Evolutionary conservation across 2,329 filamentous ascomycete species (phyloP).

Genomic region (Bipolaris cookei): DNA sequence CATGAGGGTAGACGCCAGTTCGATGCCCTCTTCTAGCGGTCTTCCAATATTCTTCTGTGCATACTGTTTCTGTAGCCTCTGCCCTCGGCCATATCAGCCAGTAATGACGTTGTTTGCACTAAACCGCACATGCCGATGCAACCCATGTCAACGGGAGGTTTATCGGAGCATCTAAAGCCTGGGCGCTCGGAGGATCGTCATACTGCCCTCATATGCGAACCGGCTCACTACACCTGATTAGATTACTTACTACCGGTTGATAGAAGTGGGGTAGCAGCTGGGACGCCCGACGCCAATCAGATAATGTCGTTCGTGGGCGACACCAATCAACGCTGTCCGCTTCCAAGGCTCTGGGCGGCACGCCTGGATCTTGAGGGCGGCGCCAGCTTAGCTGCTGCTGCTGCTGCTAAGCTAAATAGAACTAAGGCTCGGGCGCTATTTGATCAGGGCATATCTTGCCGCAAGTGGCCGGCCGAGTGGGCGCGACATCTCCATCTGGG

Average conservation of each 20-base stretch:
- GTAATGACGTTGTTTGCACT: constrained; percentile 7
- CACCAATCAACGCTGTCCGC: background rate
- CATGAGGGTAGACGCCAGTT: constrained; percentile 4
- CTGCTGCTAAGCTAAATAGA: background rate
- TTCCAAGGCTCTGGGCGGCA: constrained; percentile 3
- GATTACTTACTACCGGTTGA: too few relatives aligned
- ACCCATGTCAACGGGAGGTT: constrained; percentile 16
- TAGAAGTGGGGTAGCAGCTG: too few relatives aligned
- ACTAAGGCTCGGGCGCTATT: constrained; percentile 1
- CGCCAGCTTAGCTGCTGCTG: constrained; percentile 1
- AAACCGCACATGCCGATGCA: background rate
- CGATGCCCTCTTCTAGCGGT: constrained; percentile 28
- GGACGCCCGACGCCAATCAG: too few relatives aligned
- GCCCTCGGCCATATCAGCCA: background rate
- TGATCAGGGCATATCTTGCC: background rate
- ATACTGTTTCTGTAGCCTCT: constrained; percentile 2
- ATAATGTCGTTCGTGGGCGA: too few relatives aligned
- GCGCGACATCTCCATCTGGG: background rate
- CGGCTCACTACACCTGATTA: too few relatives aligned
- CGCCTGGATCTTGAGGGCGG: background rate
- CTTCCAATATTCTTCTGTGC: constrained; percentile 35
- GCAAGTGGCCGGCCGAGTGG: background rate
- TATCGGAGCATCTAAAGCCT: constrained; percentile 17
- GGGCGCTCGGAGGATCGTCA: background rate
- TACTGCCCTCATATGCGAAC: constrained; percentile 5